Base-by-base conservation (phyloP, 495 filamentous ascomycete species). In the Penicillium psychrofluorescens region DNA sequence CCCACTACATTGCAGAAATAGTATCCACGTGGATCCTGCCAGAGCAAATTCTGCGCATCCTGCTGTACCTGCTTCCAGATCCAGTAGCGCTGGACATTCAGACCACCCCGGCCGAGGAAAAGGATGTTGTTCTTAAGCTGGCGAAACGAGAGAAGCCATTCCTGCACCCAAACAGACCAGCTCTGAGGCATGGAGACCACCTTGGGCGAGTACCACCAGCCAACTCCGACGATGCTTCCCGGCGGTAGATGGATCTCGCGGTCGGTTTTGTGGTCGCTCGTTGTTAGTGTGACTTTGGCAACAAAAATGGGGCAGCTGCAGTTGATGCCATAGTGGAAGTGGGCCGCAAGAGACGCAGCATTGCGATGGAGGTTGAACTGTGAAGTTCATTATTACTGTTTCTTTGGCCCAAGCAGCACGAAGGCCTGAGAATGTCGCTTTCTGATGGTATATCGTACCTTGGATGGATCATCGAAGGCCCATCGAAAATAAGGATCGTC, bases 1-100 rank as follows among this genome's bases (percentile, higher is more conserved):
- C 79, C 79, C 44, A 86, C 70, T 40, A 85, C 79, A 55, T 84
- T 86, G 47, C 81, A 78, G 48, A 85, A 86, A 48, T 84, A 85
- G 54, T 86, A 86, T 0, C 82, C 82, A 0, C 58, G 54, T 4
- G 71, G 60, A 35, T 66, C 54, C 9, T 43, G 53, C 63, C 70
- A 73, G 11, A 68, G 44, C 7, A 46, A 38, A 0, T 62, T 54
- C 33, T 72, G 61, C 4, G 72, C 59, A 9, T 62, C 50, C 32
- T 61, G 51, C 53, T 74, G 73, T 7, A 63, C 46, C 10, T 61
- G 44, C 34, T 74, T 76, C 57, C 70, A 75, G 45, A 81, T 77
- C 55, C 68, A 76, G 59, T 85, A 86, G 16, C 82, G 77, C 56
- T 62, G 45, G 11, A 79, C 67, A 51, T 79, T 79, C 27, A 86